Base-by-base conservation (phyloP, 805 yeast genomes). In the Dipodascus geniculatus region DNA sequence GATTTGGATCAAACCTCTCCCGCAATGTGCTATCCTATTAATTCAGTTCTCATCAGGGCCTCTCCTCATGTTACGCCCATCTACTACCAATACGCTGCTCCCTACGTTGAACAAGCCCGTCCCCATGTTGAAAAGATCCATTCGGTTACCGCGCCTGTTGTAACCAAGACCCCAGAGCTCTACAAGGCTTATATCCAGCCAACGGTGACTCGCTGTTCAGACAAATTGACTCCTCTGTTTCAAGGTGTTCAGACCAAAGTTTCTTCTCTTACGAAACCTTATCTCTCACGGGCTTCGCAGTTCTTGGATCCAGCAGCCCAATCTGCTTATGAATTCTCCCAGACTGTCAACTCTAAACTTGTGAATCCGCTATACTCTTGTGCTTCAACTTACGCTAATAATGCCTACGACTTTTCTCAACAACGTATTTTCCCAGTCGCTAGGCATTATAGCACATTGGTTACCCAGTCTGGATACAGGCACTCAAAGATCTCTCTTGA, bases 1-100 rank as follows among this genome's bases (percentile, higher is more conserved):
- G 52, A 49, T 17, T 48, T 56, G 20, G 48, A 48, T 28, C 51
- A 51, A 9, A 44, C 52, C 22, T 20, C 48, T 22, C 61, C 62
- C 1, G 53, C 48, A 6, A 49, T 63, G 16, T 63, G 66, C 44
- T 24, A 22, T 3, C 61, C 61, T 1, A 47, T 60, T 16, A 60
- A 60, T 47, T n/a, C 49, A 16, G 59, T 47, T 3, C 58, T 55
- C 49, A 57, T 51, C 42, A 28, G n/a, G 11, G 11, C 56, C 17
- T 42, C 33, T 19, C 62, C 63, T 3, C 48, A 58, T 48, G 55
- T 60, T 47, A 50, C 54, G 11, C 31, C 48, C 2, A 51, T 55
- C 31, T 52, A 55, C 23, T 42, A 52, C 1, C 57, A 59, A 3
- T 51, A 48, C 38, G 56, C 51, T 2, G 42, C 42, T 23, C 60